Evolutionary conservation across 1,284 basidiomycete species (phyloP).

Genomic region (Cronartium quercuum): DNA sequence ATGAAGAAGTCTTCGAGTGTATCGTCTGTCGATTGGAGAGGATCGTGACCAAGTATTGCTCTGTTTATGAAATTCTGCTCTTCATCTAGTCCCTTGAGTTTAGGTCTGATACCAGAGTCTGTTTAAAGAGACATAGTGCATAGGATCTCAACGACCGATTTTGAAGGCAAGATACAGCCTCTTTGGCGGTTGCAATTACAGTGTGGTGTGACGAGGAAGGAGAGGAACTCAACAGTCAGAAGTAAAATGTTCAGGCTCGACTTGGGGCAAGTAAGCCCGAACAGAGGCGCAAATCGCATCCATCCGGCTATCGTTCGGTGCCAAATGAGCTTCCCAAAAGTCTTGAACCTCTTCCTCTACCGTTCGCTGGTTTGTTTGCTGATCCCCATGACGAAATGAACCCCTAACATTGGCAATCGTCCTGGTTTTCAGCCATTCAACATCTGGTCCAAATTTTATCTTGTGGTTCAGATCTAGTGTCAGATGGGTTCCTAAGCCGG

Average conservation of each 20-base stretch:
- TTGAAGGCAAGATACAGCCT: background rate
- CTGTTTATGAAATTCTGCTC: background rate
- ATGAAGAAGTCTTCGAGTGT: conserved; percentile 22
- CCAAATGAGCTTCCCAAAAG: conserved; percentile 19
- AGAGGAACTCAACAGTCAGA: conserved; percentile 22
- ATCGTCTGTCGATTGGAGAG: background rate
- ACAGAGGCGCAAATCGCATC: conserved; percentile 27
- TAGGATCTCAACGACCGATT: background rate
- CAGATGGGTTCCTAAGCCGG: conserved; percentile 73
- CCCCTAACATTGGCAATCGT: background rate
- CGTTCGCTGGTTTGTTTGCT: background rate
- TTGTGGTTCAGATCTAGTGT: conserved; percentile 82
- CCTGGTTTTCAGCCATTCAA: conserved; percentile 69
- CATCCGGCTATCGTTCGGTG: conserved; percentile 13
- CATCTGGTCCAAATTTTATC: conserved; percentile 86
- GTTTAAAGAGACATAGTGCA: background rate
- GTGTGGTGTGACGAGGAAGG: too few species aligned
- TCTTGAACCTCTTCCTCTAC: conserved; percentile 21
- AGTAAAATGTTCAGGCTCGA: conserved; percentile 17
- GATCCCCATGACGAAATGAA: background rate
- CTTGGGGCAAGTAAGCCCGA: conserved; percentile 15
- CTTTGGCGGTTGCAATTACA: too few species aligned
- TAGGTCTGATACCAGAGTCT: conserved; percentile 34
- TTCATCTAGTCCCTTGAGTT: conserved; percentile 2
- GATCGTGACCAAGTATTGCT: background rate